Evolutionary conservation across 192 early-diverging fungal species (phyloP), one percentile per base, ranked within the genome.

Genomic region (Entophlyctis luteolus): DNA sequence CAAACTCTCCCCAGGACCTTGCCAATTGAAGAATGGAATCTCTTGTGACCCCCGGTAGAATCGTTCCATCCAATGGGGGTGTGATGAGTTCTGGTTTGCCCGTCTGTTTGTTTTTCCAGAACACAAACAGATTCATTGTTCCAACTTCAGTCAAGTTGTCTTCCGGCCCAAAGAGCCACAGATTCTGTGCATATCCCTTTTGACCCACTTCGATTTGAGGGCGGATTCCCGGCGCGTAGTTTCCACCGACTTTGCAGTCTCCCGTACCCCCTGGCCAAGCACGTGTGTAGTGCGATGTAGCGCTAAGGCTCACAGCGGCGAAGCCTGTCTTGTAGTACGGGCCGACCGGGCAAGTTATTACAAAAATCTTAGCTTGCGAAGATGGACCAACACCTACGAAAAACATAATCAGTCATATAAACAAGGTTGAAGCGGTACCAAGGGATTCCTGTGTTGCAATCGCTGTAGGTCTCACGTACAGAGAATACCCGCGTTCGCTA

Each of bases 251-350:
- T 84, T 98, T 98, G 59, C 87, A 83, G 72, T 91, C 88, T 71
- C 95, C 95, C 28, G 93, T 92, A 48, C 95, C 95, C 18, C 93
- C 91, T 22, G 93, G 93, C 93, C 93, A 95, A 23, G 95, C 95
- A 55, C 95, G 88, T 49, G 93, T 89, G 70, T 89, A 91, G 34
- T 91, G 79, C 62, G 84, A 82, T 34, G 93, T 91, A 22, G 93
- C 93, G 73, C 83, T 88, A 67, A 98, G 79, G 50, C 84, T 85
- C 45, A 96, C 88, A 48, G 95, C 93, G 53, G 77, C 77, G 75
- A 98, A 96, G 5, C 95, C 95, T 4, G 95, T 92, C 73, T 89
- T 90, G 82, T 92, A 98, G 79, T 98, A 98, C 34, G 95, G 95
- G 16, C 95, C 95, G 28, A 93, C 92, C 14, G 95, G 95, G 22